Conservation (phyloP, 1,139 yeast species). For the Zygoascus meyerae region DNA sequence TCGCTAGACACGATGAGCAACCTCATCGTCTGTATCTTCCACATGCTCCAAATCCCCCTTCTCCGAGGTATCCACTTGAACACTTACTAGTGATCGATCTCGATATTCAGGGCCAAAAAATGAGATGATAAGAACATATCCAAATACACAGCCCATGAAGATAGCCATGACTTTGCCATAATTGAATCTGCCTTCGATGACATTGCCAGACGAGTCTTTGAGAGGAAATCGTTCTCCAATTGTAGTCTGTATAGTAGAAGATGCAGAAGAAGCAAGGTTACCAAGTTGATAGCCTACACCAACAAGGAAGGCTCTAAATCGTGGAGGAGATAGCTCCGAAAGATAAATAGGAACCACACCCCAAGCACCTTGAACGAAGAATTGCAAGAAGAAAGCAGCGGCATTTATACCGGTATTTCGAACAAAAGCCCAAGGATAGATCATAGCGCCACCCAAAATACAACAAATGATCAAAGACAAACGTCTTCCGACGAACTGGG, state of each 20-base stretch:
- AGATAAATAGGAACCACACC: constrained; percentile 78
- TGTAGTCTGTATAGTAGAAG: constrained; percentile 74
- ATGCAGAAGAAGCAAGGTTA: constrained; percentile 76
- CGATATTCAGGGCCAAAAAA: constrained; percentile 73
- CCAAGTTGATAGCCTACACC: constrained; percentile 82
- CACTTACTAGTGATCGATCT: constrained; percentile 29
- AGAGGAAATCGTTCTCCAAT: constrained; percentile 65
- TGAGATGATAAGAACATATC: constrained; percentile 49
- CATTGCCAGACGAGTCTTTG: constrained; percentile 32
- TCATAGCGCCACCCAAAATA: constrained; percentile 58
- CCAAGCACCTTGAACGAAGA: constrained; percentile 85
- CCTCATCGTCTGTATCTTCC: constrained; percentile 5
- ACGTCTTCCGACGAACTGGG: constrained; percentile 58
- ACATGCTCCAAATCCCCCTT: constrained; percentile 9
- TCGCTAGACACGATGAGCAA: background rate
- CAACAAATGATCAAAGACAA: constrained; percentile 53
- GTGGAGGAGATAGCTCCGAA: constrained; percentile 73
- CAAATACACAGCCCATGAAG: constrained; percentile 74
- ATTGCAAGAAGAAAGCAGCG: constrained; percentile 72
- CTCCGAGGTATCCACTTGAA: constrained; percentile 5
- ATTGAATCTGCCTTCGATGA: constrained; percentile 35
- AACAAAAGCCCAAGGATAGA: constrained; percentile 70
- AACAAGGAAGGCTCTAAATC: constrained; percentile 63
- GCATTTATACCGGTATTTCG: constrained; percentile 57
- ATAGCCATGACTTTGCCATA: constrained; percentile 74